These are phyloP conservation scores for Termitomyces heimii DNA, from an alignment of 768 basidiomycete species.

Conservation along the genomic window DNA sequence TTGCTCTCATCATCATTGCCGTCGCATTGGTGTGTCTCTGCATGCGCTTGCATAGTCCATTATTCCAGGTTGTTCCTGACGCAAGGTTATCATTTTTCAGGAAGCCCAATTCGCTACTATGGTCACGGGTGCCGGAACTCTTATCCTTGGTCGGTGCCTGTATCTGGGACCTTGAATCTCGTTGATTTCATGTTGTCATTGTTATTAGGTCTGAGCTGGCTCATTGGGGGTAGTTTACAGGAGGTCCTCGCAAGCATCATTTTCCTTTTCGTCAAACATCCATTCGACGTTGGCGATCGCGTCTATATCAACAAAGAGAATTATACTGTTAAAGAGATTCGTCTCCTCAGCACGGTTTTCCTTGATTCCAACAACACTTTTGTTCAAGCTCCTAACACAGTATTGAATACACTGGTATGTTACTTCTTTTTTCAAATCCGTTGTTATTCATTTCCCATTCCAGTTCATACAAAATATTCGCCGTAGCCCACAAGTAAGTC, in stretches of 20 bases:
- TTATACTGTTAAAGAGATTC: slow-evolving; percentile 86
- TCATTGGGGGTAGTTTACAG: slow-evolving; percentile 75
- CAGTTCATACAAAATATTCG: slow-evolving; percentile 71
- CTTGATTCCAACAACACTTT: slow-evolving; percentile 50
- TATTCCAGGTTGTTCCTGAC: not conserved
- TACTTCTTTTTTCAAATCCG: not conserved
- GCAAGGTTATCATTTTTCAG: slow-evolving; percentile 24
- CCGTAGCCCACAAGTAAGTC: slow-evolving; percentile 56
- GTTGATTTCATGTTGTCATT: not conserved
- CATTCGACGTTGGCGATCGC: slow-evolving; percentile 78
- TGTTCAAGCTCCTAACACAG: slow-evolving; percentile 70
- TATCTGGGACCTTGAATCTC: not conserved
- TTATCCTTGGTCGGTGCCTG: slow-evolving; percentile 36
- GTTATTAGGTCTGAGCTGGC: slow-evolving; percentile 68
- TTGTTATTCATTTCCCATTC: not conserved
- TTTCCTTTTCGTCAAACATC: slow-evolving; percentile 87
- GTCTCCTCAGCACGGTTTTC: slow-evolving; percentile 73
- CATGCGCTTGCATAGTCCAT: not conserved
- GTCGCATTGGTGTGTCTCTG: slow-evolving; percentile 59
- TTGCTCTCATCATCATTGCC: slow-evolving; percentile 73
- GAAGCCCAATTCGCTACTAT: slow-evolving; percentile 70
- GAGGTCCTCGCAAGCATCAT: slow-evolving; percentile 84
- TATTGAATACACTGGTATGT: slow-evolving; percentile 47
- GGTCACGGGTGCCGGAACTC: slow-evolving; percentile 68
- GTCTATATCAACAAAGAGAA: slow-evolving; percentile 44